A percentile compares a stretch with the other conserved stretches of the same genome.
Conservation (phyloP, 2,329 filamentous ascomycete genomes). For the Fusarium agapanthi region DNA sequence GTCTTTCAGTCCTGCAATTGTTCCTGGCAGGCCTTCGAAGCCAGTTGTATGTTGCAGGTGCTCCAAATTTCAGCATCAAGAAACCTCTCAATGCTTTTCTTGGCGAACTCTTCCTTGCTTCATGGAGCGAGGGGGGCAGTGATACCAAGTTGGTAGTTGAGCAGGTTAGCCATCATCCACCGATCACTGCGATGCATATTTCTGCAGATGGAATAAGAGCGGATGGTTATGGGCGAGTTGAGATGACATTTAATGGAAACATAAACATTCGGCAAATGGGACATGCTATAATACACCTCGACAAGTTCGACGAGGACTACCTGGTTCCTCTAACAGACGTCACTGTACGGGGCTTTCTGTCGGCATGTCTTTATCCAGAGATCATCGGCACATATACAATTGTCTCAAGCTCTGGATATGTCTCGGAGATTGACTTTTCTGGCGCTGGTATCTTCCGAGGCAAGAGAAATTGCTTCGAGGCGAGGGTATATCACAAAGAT, state of each 20-base stretch:
- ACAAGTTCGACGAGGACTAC: constrained; percentile 58
- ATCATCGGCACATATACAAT: constrained; percentile 57
- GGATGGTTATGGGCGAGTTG: constrained; percentile 61
- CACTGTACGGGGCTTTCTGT: constrained; percentile 57
- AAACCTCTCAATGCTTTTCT: constrained; percentile 64
- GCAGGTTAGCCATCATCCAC: constrained; percentile 63
- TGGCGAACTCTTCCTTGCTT: constrained; percentile 59
- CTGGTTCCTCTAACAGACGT: constrained; percentile 59
- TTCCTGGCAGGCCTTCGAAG: constrained; percentile 57
- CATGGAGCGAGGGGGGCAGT: constrained; percentile 45
- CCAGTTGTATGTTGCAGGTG: constrained; percentile 58
- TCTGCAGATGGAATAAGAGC: constrained; percentile 54
- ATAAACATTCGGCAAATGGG: constrained; percentile 61
- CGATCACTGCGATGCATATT: constrained; percentile 62
- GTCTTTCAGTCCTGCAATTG: constrained; percentile 57
- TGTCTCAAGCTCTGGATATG: constrained; percentile 54
- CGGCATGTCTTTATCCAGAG: constrained; percentile 59
- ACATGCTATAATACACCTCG: constrained; percentile 59
- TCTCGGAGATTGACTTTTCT: constrained; percentile 57
- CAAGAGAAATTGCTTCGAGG: constrained; percentile 55
- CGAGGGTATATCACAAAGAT: constrained; percentile 51
- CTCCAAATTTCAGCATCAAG: constrained; percentile 58
- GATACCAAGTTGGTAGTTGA: constrained; percentile 50
- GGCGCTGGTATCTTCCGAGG: constrained; percentile 53
- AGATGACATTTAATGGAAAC: constrained; percentile 60